Evolutionary conservation across 345 rosid species (phyloP), one percentile per base, ranked within the genome.

Genomic region (Lenwebbia sp.): DNA sequence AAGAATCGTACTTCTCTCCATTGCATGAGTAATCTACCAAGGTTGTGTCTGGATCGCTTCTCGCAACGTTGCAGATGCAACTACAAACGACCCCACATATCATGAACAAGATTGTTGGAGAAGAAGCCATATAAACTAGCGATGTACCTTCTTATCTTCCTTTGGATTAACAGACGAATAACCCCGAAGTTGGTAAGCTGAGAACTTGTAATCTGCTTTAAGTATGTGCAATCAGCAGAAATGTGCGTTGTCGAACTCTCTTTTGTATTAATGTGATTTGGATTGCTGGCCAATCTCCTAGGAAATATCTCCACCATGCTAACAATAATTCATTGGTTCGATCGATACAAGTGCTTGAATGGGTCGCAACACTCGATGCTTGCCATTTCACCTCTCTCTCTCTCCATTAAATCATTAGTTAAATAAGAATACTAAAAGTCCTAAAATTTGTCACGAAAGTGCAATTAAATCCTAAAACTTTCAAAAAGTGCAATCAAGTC

Each of bases 1-100:
- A 58, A 58, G 70, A 6, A n/a, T 28, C 8, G 33, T 58, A 58
- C 70, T 58, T 58, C 70, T 58, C 70, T n/a, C 26, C 4, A 13
- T 13, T 58, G 70, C 70, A n/a, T 33, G n/a, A 58, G n/a, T 58
- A 30, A 58, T 58, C 33, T n/a, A n/a, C 33, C 4, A n/a, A 58
- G 17, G 19, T 58, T 0, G 4, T 58, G 4, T n/a, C 0, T 12
- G 33, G 33, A 58, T 12, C 1, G 19, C 70, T 0, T 2, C 70
- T 58, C 1, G 17, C 33, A 23, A n/a, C 4, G 19, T n/a, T 58
- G 17, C 9, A 12, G 4, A 58, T n/a, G 70, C 70, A 58, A n/a
- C 70, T 6, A 58, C 9, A 26, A 1, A 58, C 4, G 9, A 58
- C 19, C 33, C 65, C 70, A 58, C 70, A 58, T 3, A 58, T 58